phyloP scores from a whole-genome alignment of 164 flowering plant species.

The Tetrastigma voinierianum region DNA sequence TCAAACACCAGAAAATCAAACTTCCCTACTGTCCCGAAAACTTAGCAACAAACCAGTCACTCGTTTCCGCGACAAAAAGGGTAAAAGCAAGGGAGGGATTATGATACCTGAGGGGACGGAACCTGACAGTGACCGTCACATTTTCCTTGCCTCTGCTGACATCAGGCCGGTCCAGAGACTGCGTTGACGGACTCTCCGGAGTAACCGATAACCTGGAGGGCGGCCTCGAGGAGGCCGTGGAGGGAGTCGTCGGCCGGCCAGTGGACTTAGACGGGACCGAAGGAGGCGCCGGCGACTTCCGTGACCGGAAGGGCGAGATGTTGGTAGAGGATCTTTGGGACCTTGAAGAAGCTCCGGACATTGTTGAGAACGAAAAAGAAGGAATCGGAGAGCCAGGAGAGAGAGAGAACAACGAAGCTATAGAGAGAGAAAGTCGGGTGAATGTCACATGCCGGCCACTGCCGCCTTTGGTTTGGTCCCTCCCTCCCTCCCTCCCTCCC shows the following conservation, averaged over 20 bases:
- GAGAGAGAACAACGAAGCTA: neutral
- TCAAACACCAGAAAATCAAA: neutral
- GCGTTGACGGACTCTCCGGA: slow-evolving; percentile 17
- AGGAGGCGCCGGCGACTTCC: slow-evolving; percentile 34
- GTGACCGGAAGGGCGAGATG: slow-evolving; percentile 63
- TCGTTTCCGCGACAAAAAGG: neutral
- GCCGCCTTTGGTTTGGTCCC: slow-evolving; percentile 9
- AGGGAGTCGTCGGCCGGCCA: slow-evolving; percentile 36
- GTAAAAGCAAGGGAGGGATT: neutral
- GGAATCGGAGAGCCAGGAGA: neutral
- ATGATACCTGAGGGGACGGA: slow-evolving; percentile 82
- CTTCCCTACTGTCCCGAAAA: neutral
- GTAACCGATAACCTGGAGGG: slow-evolving; percentile 12
- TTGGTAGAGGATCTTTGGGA: slow-evolving; percentile 41
- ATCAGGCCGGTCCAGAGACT: slow-evolving; percentile 28
- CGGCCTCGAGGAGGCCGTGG: slow-evolving; percentile 6
- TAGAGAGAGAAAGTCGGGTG: slow-evolving; percentile 8
- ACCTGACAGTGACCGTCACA: slow-evolving; percentile 84
- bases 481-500: too few relatives aligned
- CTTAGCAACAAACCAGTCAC: slow-evolving; percentile 6
- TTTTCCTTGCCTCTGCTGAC: slow-evolving; percentile 59
- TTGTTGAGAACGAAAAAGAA: slow-evolving; percentile 12
- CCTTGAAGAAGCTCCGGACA: slow-evolving; percentile 24
- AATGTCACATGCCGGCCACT: slow-evolving; percentile 21
- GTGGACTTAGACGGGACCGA: slow-evolving; percentile 10